Evolutionary conservation across 257 asterid species (phyloP), one percentile per base, ranked within the genome.

Genomic region (Nicotiana tomentosiformis): DNA sequence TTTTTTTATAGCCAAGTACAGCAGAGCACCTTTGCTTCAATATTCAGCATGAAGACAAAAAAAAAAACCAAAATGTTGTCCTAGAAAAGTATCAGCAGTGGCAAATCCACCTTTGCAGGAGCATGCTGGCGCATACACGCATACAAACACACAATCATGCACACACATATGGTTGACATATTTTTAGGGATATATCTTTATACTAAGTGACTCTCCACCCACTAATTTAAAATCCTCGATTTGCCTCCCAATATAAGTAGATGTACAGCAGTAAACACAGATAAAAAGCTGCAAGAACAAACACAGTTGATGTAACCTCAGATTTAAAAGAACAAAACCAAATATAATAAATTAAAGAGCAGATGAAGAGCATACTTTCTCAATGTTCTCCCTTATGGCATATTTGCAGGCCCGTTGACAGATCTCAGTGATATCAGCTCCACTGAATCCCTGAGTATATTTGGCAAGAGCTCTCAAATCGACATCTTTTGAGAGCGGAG

Each of bases 391-490:
- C 79, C 93, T 81, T 20, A 90, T 90, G 85, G 93, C 93, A 60
- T 90, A 90, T 85, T 90, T 90, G 88, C 91, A 88, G 81, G 93
- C 89, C 57, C 93, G 83, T 85, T 90, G 93, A 83, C 93, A 90
- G 20, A 90, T 90, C 86, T 90, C 92, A 0, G 92, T 90, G 77
- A 90, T 90, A 80, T 90, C 92, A 55, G 92, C 92, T 69, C 92
- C 92, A 78, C 92, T 90, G 81, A 90, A 90, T 51, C 92, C 92
- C 80, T 88, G 91, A 68, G 92, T 90, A 82, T 90, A 83, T 74
- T 84, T 87, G 82, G 93, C 93, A 84, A 90, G 93, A 72, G 91
- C 91, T 66, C 88, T 77, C 83, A 90, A 80, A 83, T 90, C 91
- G 62, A 90, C 77, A 60, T 88, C 93, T 62, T 90, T 90, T 69